Base-by-base conservation (phyloP, 176 grass and related monocot species). In the Musa beccarii region DNA sequence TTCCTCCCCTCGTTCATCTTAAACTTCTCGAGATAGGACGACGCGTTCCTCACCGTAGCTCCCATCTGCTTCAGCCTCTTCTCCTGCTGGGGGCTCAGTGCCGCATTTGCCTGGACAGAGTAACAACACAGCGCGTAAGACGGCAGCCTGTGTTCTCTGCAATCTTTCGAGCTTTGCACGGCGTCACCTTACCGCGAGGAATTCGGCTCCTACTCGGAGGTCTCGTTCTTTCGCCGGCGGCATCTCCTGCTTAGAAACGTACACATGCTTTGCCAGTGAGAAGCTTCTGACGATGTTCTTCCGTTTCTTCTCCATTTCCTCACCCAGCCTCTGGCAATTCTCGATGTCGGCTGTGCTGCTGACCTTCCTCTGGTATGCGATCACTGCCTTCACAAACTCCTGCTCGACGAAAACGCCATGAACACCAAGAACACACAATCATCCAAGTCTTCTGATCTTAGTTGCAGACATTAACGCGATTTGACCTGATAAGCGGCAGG, bases 1-100 rank as follows among this genome's bases (percentile, higher is more conserved):
- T 80, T 69, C 54, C 68, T 80, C 55, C 63, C 54, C 68, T 80
- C 68, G 9, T 26, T 59, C 53, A 79, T 59, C 66, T 72, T 64
- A 2, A 80, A 6, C n/a, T 19, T 80, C 56, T 63, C 28, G 13
- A 72, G 10, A 49, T 79, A 79, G 17, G 20, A 72, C 19, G 78
- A 70, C 20, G 67, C 68, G 34, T 80, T 80, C 68, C 78, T 80
- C 54, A 80, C 78, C 8, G 78, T 72, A 22, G 54, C 55, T 1
- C 68, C 78, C 68, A 80, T 72, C 68, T 80, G 54, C 68, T 80
- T 71, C 78, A 80, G 17, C 54, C 78, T 72, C 68, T 61, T 80
- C 68, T 72, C 54, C 25, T 79, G 66, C 28, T 79, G 77, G 15
- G 56, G 25, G 53, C 53, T 79, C 52, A 79, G 51, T 23, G 53